These are phyloP conservation scores for Thymus mandschuricus DNA, from an alignment of 257 asterid species.

Conservation along the genomic window DNA sequence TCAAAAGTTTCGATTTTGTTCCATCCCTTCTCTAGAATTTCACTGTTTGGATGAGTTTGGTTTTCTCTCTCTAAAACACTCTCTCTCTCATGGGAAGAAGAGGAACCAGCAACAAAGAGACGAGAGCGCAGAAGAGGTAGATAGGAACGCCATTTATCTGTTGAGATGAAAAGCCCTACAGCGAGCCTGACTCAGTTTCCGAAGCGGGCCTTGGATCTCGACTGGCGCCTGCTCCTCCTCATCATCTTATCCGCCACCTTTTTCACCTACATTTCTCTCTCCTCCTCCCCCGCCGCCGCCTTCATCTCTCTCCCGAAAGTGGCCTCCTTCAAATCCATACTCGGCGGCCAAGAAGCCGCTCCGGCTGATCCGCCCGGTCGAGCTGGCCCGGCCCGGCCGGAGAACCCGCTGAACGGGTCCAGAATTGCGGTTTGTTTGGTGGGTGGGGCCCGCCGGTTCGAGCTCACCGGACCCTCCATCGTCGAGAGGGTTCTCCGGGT, in stretches of 20 bases:
- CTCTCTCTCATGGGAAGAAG: slow-evolving; percentile 33
- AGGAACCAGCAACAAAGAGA: neutral
- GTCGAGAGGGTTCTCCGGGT: slow-evolving; percentile 61
- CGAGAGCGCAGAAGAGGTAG: slow-evolving; percentile 3
- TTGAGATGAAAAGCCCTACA: slow-evolving; percentile 45
- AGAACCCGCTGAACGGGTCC: slow-evolving; percentile 38
- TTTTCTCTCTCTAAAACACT: slow-evolving; percentile 4
- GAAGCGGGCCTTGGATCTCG: slow-evolving; percentile 58
- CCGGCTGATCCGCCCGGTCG: neutral
- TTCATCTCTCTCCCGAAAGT: slow-evolving; percentile 39
- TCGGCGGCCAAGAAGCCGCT: slow-evolving; percentile 31
- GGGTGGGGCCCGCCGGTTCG: slow-evolving; percentile 98
- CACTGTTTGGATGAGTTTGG: neutral
- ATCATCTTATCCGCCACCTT: slow-evolving; percentile 58
- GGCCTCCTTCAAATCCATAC: slow-evolving; percentile 57
- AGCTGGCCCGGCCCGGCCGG: neutral
- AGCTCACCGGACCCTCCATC: slow-evolving; percentile 93
- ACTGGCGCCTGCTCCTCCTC: slow-evolving; percentile 57
- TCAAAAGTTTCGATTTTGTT: slow-evolving; percentile 4
- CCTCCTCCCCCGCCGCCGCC: slow-evolving; percentile 39
- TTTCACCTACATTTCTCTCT: slow-evolving; percentile 50
- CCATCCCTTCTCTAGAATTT: slow-evolving; percentile 8
- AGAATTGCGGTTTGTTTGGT: slow-evolving; percentile 93
- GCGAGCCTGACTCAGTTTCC: slow-evolving; percentile 49
- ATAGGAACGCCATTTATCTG: slow-evolving; percentile 1